Conservation (phyloP, 2,329 filamentous ascomycete genomes). For the Xylaria sp. region DNA sequence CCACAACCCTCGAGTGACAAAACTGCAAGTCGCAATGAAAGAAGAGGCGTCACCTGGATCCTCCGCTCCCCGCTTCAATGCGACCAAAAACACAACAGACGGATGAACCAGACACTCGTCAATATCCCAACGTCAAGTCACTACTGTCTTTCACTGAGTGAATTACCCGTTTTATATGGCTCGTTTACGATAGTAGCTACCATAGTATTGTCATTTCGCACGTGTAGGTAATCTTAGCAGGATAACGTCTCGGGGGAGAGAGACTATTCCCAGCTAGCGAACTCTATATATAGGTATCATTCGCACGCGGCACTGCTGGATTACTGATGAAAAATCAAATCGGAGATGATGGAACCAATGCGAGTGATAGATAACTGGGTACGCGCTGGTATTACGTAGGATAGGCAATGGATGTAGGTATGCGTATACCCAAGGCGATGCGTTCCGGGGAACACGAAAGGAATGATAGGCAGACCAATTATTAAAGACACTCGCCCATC, state of each 20-base stretch:
- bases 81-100: slow-evolving; percentile 34
- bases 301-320: slow-evolving; percentile 17
- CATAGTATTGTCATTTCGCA: background rate
- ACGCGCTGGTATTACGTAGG: background rate
- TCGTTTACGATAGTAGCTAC: background rate
- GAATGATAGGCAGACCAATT: background rate
- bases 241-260: background rate
- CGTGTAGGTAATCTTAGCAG: background rate
- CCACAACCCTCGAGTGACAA: slow-evolving; percentile 40
- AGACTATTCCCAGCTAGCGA: slow-evolving; percentile 1
- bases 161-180: background rate
- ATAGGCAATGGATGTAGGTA: slow-evolving; percentile 28
- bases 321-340: slow-evolving; percentile 15
- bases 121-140: slow-evolving; percentile 28
- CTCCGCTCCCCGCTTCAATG: slow-evolving; percentile 42
- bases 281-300: background rate
- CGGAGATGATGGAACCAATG: slow-evolving; percentile 20
- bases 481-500: background rate
- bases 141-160: slow-evolving; percentile 13
- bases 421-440: slow-evolving; percentile 13
- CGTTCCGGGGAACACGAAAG: slow-evolving; percentile 18
- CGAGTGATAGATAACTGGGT: slow-evolving; percentile 4
- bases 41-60: slow-evolving; percentile 39
- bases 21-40: slow-evolving; percentile 35
- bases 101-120: slow-evolving; percentile 32